Percentiles rank a stretch among this genome's conserved stretches.
These are phyloP conservation scores for Calonectria multiphialidica DNA, from an alignment of 2,329 filamentous ascomycete genomes.

Conservation along the genomic window DNA sequence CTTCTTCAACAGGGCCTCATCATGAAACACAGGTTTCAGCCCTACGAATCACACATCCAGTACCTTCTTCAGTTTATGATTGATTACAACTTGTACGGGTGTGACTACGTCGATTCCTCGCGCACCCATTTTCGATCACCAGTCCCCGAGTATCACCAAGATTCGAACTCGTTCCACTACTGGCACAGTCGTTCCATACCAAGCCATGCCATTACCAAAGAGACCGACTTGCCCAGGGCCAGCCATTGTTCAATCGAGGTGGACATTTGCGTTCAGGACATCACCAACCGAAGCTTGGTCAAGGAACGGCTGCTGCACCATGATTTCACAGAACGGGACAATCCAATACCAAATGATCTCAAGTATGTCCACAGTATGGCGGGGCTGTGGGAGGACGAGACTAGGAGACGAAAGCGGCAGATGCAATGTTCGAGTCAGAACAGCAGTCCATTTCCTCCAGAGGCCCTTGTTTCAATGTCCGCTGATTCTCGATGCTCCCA, in stretches of 20 bases:
- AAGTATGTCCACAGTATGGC: constrained; percentile 96
- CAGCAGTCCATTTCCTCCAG: constrained; percentile 83
- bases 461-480: constrained; percentile 90
- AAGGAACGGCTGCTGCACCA: constrained; percentile 85
- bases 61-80: constrained; percentile 98
- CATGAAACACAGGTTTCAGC: constrained; percentile 86
- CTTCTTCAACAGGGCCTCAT: constrained; percentile 89
- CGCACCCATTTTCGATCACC: constrained; percentile 81
- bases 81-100: constrained; percentile 97
- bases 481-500: constrained; percentile 80
- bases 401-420: constrained; percentile 78
- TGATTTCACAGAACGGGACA: constrained; percentile 81
- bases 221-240: constrained; percentile 75
- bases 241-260: constrained; percentile 93
- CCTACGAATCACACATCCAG: constrained; percentile 93
- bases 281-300: constrained; percentile 83
- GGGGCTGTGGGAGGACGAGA: constrained; percentile 92
- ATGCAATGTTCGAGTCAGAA: constrained; percentile 74
- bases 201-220: constrained; percentile 61
- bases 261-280: constrained; percentile 90
- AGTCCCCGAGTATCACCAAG: constrained; percentile 76
- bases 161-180: constrained; percentile 70
- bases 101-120: constrained; percentile 82
- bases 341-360: constrained; percentile 73
- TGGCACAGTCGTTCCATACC: constrained; percentile 86